Evolutionary conservation across 2,329 filamentous ascomycete species (phyloP).

Genomic region (Aspergillus udagawae): DNA sequence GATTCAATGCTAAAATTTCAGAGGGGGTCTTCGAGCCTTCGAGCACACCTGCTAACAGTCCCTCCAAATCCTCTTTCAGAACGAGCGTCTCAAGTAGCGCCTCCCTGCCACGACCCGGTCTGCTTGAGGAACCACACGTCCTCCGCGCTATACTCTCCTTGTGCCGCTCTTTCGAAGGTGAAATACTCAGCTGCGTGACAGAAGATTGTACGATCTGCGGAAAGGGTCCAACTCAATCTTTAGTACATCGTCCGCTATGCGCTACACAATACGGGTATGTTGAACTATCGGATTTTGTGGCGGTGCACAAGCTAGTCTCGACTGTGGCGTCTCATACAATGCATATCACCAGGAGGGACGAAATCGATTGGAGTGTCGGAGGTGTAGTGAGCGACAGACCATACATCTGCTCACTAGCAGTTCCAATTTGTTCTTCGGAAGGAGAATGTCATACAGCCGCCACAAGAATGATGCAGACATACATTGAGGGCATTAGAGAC

Average conservation of each 20-base stretch:
- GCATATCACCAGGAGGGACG: background rate
- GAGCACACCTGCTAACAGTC: background rate
- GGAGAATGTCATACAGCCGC: constrained; percentile 3
- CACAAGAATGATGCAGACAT: background rate
- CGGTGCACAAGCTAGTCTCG: constrained; percentile 2
- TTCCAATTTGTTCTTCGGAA: constrained; percentile 5
- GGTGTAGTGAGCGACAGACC: constrained; percentile 4
- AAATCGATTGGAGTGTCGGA: constrained; percentile 7
- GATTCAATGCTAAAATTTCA: background rate
- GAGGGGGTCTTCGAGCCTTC: background rate
- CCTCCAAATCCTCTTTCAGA: background rate
- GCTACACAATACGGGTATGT: constrained; percentile 4
- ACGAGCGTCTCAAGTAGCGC: background rate
- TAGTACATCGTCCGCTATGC: constrained; percentile 4
- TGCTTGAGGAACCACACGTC: background rate
- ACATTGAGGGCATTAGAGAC: background rate
- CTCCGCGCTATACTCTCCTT: background rate
- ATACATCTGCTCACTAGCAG: constrained; percentile 7
- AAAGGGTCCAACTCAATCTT: background rate
- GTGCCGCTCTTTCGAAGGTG: background rate
- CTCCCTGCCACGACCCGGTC: background rate
- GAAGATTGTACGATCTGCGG: background rate
- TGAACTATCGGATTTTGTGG: constrained; percentile 5
- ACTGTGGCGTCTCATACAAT: constrained; percentile 8
- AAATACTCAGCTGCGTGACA: background rate